Evolutionary conservation across 257 asterid genomes (phyloP), one percentile per base, ranked within the genome.

Genomic region (Haberlea rhodopensis): DNA sequence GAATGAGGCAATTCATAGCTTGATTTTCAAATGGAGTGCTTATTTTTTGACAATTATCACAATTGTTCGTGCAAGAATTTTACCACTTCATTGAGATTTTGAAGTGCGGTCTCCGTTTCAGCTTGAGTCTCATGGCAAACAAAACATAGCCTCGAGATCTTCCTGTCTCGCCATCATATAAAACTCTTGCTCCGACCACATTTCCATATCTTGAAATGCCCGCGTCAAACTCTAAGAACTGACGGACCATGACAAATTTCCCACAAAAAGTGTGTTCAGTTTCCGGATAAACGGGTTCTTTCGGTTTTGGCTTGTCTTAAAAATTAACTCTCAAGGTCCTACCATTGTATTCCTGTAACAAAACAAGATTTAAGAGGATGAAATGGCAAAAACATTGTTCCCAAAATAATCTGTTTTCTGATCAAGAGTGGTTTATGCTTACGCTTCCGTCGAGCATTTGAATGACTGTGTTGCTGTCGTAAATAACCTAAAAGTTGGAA

Each of bases 121-220:
- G 60, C 83, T 71, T 57, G 71, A 0, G 87, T 89, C 23, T 76
- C 82, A 31, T 80, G 87, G 78, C 80, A 69, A 2, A 92, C 96
- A 51, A 92, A 92, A 0, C 99, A 32, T 92, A 92, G 53, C 97
- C 99, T 40, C 97, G 94, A 7, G 97, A 92, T 53, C 77, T 79
- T 48, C 96, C 95, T 0, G 95, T 87, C 68, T 87, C 96, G 0
- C 96, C 95, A 60, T 89, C 89, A 4, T 85, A 89, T 13, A 90
- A 64, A 63, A 90, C 97, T 57, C 99, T 79, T 0, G 96, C 97
- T 48, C 96, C 95, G 0, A 87, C 89, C 60, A 89, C 82, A 22
- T 72, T 76, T 11, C 96, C 97, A 19, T 72, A 79, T 52, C 79
- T 79, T 73, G 82, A 79, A 92, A 92, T 18, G 90, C 95, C 60